These are phyloP conservation scores for Saccharomyces hybrid DNA, from an alignment of 1,139 yeast species.

Conservation along the genomic window DNA sequence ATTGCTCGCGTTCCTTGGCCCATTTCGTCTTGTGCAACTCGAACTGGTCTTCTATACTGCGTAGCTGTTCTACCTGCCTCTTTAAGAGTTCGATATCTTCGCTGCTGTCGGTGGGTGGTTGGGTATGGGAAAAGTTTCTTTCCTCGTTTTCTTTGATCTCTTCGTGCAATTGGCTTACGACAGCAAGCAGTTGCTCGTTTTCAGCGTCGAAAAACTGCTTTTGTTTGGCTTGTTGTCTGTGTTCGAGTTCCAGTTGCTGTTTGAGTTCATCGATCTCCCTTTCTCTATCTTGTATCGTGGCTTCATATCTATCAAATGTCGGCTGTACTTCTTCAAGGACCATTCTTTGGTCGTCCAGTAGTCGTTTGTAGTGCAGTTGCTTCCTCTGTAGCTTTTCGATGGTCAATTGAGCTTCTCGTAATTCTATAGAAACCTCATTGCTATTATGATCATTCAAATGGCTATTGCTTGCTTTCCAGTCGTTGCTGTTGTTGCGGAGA, in stretches of 20 bases:
- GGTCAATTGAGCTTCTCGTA: not conserved
- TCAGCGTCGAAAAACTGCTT: conserved; percentile 26
- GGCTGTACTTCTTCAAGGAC: conserved; percentile 31
- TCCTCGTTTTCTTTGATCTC: conserved; percentile 27
- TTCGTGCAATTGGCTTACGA: conserved; percentile 27
- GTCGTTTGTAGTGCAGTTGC: conserved; percentile 21
- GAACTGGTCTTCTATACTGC: conserved; percentile 7
- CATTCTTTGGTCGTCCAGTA: conserved; percentile 28
- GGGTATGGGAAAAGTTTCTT: conserved; percentile 7
- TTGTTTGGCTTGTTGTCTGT: conserved; percentile 18
- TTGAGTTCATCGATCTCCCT: conserved; percentile 16
- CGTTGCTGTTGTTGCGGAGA: not conserved
- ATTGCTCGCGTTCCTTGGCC: conserved; percentile 25
- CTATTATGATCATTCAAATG: not conserved
- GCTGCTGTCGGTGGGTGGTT: conserved; percentile 1
- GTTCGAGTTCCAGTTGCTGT: conserved; percentile 18
- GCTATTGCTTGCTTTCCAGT: not conserved
- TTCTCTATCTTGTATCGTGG: conserved; percentile 18
- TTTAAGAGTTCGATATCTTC: conserved; percentile 9
- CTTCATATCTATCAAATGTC: conserved; percentile 28
- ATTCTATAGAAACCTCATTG: not conserved
- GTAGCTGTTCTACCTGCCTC: conserved; percentile 12
- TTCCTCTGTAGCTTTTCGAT: conserved; percentile 18
- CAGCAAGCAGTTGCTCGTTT: conserved; percentile 28
- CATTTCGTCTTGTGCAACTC: conserved; percentile 19